Evolutionary conservation across 2,329 filamentous ascomycete genomes (phyloP).

Genomic region (Fusarium verrucosum): DNA sequence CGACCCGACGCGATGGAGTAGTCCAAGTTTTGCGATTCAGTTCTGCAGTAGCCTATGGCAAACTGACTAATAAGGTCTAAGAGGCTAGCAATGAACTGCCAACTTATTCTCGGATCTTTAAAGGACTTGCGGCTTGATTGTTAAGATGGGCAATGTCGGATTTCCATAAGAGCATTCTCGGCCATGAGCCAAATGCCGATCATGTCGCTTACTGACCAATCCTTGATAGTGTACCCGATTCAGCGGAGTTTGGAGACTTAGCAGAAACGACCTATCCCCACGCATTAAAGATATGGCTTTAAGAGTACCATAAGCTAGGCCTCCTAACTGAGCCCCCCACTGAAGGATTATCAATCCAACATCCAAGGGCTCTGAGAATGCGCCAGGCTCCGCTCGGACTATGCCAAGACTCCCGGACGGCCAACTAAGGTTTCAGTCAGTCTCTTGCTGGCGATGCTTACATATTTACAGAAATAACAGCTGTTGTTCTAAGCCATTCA

Average conservation of each 20-base stretch:
- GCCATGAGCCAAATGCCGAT: not conserved
- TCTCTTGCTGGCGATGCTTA: not conserved
- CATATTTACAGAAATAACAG: not conserved
- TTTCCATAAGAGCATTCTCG: not conserved
- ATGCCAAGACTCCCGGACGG: constrained; percentile 21
- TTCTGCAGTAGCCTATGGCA: no score
- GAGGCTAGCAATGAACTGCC: fast-evolving
- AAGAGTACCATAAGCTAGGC: not conserved
- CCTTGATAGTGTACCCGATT: no score
- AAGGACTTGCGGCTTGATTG: not conserved
- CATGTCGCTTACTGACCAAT: not conserved
- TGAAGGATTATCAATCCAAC: no score
- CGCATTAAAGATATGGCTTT: no score
- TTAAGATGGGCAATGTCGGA: constrained; percentile 10
- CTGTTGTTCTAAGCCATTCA: not conserved
- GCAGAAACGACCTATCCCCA: no score
- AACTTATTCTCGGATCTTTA: not conserved
- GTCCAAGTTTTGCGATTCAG: no score
- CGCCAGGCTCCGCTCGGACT: not conserved
- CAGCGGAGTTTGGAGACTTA: no score
- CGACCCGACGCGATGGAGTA: no score
- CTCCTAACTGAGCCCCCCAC: fast-evolving
- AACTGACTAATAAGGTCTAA: no score
- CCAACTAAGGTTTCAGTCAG: not conserved
- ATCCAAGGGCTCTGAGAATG: not conserved